Conservation (phyloP, 2,329 filamentous ascomycete species). For the Leptosphaerulina australis region DNA sequence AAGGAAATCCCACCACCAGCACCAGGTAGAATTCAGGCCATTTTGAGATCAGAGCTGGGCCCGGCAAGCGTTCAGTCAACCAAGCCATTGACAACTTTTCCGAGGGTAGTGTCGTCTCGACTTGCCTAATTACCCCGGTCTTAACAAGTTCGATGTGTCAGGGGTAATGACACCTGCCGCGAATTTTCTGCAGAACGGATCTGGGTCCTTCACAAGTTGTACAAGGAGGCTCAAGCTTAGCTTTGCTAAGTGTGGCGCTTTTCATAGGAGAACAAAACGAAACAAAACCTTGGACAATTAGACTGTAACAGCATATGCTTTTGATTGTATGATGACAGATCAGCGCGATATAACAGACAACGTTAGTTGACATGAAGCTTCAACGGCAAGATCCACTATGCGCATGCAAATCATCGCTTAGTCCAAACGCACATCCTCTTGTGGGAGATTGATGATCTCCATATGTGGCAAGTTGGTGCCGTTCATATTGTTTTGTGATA, state of each 20-base stretch:
- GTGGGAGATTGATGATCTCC: slow-evolving; percentile 5
- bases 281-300: background rate
- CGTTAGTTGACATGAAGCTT: slow-evolving; percentile 5
- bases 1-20: background rate
- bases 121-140: slow-evolving; percentile 2
- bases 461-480: background rate
- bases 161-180: slow-evolving; percentile 3
- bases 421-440: background rate
- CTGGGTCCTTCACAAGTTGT: background rate
- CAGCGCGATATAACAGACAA: background rate
- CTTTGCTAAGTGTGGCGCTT: background rate
- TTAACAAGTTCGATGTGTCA: slow-evolving; percentile 2
- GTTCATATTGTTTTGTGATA: slow-evolving; percentile 1
- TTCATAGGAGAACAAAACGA: background rate
- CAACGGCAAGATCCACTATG: slow-evolving; percentile 8
- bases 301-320: background rate
- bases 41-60: background rate
- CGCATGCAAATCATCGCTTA: slow-evolving; percentile 7
- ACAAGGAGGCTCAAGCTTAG: background rate
- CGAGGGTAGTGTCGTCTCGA: slow-evolving; percentile 1
- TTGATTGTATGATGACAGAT: background rate
- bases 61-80: slow-evolving; percentile 1
- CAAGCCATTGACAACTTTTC: background rate
- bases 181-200: background rate
- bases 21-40: slow-evolving; percentile 1